These are phyloP conservation scores for Phaeosphaeriaceae sp. DNA, from an alignment of 2,329 filamentous ascomycete genomes.

Conservation along the genomic window DNA sequence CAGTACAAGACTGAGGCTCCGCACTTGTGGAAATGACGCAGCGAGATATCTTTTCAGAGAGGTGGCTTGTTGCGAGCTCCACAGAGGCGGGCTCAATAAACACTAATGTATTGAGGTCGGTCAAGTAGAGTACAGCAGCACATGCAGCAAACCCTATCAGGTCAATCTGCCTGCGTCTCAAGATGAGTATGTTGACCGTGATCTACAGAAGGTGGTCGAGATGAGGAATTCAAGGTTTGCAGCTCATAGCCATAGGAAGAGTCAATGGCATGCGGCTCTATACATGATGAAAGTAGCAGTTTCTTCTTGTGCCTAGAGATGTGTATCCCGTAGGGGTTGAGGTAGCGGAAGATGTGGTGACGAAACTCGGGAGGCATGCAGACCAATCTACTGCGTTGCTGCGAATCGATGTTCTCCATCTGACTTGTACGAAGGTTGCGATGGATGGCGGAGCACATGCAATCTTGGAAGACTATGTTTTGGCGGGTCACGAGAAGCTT, in stretches of 20 bases:
- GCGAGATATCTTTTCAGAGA: not conserved
- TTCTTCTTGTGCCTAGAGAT: constrained; percentile 6
- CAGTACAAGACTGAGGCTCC: not conserved
- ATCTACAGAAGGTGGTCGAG: not conserved
- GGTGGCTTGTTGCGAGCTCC: not conserved
- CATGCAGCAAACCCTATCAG: not conserved
- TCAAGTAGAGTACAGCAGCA: not conserved
- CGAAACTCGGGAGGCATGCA: constrained; percentile 13
- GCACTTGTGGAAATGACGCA: not conserved
- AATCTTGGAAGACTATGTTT: not conserved
- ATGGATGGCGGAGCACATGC: not conserved
- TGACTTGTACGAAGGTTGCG: not conserved
- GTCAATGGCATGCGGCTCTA: constrained; percentile 4
- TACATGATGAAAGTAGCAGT: not conserved
- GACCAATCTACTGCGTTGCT: constrained; percentile 13
- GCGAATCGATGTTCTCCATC: constrained; percentile 5
- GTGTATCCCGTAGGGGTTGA: constrained; percentile 14
- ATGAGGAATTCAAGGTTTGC: not conserved
- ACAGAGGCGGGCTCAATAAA: not conserved
- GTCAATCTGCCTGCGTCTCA: not conserved
- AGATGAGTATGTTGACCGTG: not conserved
- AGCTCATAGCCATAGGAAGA: not conserved
- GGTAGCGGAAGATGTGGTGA: constrained; percentile 14
- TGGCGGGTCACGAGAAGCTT: not conserved
- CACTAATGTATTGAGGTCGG: not conserved